Percentiles rank a stretch among this genome's conserved stretches.
Evolutionary conservation across 108 stramenopile genomes (phyloP).

Genomic region (Cyclotella atomus): DNA sequence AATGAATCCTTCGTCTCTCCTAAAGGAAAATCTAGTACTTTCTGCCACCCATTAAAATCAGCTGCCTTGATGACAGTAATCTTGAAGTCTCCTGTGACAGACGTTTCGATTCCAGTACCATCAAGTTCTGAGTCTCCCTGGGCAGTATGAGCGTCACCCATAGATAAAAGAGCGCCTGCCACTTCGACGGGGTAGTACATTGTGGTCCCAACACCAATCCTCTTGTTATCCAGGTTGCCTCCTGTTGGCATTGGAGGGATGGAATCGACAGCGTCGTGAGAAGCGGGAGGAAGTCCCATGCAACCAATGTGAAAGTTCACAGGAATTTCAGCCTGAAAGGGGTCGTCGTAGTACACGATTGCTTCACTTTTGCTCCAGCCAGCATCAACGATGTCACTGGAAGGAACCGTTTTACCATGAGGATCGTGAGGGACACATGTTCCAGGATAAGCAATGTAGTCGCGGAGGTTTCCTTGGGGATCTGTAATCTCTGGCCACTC

Average conservation of each 20-base stretch:
- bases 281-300: slow-evolving; percentile 46
- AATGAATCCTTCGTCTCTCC: slow-evolving; percentile 45
- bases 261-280: slow-evolving; percentile 44
- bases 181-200: slow-evolving; percentile 51
- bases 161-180: slow-evolving; percentile 27
- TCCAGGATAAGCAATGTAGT: slow-evolving; percentile 55
- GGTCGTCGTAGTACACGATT: slow-evolving; percentile 25
- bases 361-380: slow-evolving; percentile 23
- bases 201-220: slow-evolving; percentile 39
- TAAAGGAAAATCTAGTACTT: slow-evolving; percentile 44
- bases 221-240: slow-evolving; percentile 43
- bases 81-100: slow-evolving; percentile 51
- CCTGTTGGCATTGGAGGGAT: slow-evolving; percentile 49
- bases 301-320: slow-evolving; percentile 44
- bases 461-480: slow-evolving; percentile 36
- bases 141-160: slow-evolving; percentile 46
- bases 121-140: slow-evolving; percentile 44
- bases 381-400: slow-evolving; percentile 23
- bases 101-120: slow-evolving; percentile 56
- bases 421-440: slow-evolving; percentile 49
- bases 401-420: slow-evolving; percentile 26
- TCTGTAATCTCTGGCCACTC: slow-evolving; percentile 49
- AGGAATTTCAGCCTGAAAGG: slow-evolving; percentile 43
- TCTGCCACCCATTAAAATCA: slow-evolving; percentile 44
- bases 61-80: slow-evolving; percentile 48